Evolutionary conservation across 2,329 filamentous ascomycete species (phyloP), one percentile per base, ranked within the genome.

Genomic region (Aureobasidium melanogenum): DNA sequence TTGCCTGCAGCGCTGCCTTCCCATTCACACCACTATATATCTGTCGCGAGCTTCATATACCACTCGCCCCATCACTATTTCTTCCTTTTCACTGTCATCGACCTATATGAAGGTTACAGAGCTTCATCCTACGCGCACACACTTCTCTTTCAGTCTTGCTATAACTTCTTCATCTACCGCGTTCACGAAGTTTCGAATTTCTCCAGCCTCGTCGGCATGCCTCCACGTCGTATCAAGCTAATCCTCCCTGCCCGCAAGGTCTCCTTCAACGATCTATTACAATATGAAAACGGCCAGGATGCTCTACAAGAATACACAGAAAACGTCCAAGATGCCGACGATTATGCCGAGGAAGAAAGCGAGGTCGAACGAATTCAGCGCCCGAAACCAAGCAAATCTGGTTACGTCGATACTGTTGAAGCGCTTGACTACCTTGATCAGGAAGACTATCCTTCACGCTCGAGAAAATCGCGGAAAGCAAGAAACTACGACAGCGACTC

Each of bases 231-330:
- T 38, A 30, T 61, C 50, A 55, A 54, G 50, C 59, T 61, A 41
- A 61, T 41, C 9, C 38, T 19, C 32, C 41, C 41, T 32, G 32
- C 39, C 3, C 59, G 39, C 24, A 19, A 83, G 81, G 69, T 82
- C 12, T 66, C 74, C 15, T 76, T 79, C 34, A 71, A 78, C 36
- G 69, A 77, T 34, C 71, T 83, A 3, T 65, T 80, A 14, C 64
- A 70, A 2, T 71, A 79, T 30, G 69, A 75, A 10, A 79, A 81
- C 68, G 81, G 81, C 19, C 67, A 71, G 50, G 71, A 73, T 63
- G 78, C 79, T 19, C 70, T 83, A 24, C 68, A 77, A 38, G 65
- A 70, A 17, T 80, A 76, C 66, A 70, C 63, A 62, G 64, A 62
- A 60, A 69, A 63, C 38, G 32, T 26, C 41, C 46, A 52, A 12